Evolutionary conservation across 2,329 filamentous ascomycete genomes (phyloP).

Genomic region (Sporothrix pallida): DNA sequence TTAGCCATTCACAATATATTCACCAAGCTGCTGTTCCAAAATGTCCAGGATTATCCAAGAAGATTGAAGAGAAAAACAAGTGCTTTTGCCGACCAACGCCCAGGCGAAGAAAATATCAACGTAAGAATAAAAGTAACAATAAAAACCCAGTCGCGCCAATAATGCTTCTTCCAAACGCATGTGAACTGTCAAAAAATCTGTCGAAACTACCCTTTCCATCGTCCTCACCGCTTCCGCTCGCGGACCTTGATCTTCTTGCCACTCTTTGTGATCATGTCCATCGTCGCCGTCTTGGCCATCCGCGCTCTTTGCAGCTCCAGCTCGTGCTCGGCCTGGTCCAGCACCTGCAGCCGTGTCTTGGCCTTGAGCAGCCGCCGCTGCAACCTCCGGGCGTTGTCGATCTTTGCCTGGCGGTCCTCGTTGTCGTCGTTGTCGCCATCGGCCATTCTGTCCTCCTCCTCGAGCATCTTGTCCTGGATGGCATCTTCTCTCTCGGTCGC

Average conservation of each 20-base stretch:
- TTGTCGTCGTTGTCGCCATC: conserved; percentile 45
- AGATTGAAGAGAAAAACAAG: neutral
- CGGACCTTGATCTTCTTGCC: conserved; percentile 68
- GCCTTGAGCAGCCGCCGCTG: conserved; percentile 56
- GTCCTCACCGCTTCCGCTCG: conserved; percentile 63
- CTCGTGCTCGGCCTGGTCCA: conserved; percentile 62
- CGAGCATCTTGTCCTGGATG: conserved; percentile 41
- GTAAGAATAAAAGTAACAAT: too few species aligned
- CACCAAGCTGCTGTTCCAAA: neutral
- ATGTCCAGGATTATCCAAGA: neutral
- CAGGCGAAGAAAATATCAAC: neutral
- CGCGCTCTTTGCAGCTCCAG: conserved; percentile 65
- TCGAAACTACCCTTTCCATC: neutral
- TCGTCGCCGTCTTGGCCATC: conserved; percentile 69
- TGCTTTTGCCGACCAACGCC: conserved; percentile 21
- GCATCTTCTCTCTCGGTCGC: conserved; percentile 49
- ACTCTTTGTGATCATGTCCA: conserved; percentile 62
- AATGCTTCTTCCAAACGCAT: neutral
- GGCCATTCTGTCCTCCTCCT: conserved; percentile 39
- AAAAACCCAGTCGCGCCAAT: neutral
- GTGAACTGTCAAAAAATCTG: neutral
- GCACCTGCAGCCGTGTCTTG: conserved; percentile 59
- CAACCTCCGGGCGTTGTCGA: conserved; percentile 54
- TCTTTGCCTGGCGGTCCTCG: conserved; percentile 41
- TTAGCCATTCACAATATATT: conserved; percentile 1